Evolutionary conservation across 768 basidiomycete species (phyloP), one percentile per base, ranked within the genome.

Genomic region (Mycena amicta): DNA sequence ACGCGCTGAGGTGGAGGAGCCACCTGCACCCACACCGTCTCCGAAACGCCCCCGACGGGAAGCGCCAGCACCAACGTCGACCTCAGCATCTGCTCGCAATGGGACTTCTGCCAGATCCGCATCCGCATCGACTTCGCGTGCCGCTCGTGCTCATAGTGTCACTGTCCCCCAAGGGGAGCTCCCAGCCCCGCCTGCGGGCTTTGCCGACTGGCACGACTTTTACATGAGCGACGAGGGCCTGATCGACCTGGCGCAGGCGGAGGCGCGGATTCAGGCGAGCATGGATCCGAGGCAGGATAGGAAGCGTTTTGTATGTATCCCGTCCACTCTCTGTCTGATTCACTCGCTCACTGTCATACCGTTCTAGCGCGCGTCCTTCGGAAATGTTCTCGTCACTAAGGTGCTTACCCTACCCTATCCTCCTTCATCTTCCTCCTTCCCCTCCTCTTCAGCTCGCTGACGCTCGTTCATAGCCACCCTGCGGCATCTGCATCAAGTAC

Each of bases 151-250:
- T 8, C 33, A 37, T 18, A 37, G 8, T 18, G 33, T 8, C 33
- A 18, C 18, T 18, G 33, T 37, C 33, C 33, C 18, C 33, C 33
- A 8, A 8, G 43, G 13, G 15, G 22, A 28, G 47, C 8, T 49
- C 23, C 47, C 47, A 8, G 27, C 25, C 27, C 47, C 47, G 25
- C 47, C 47, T 27, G 47, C 27, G 47, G 15, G 6, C 15, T 49
- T 49, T 28, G 27, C 47, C 15, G 47, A 49, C 47, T 49, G 47
- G 47, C 6, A n/a, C 26, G 47, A 49, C 47, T 49, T 49, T 22
- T 49, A 26, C 47, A 5, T 4, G 27, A 49, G 47, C 47, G 47
- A 49, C 47, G 47, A 49, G 12, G 13, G 47, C 12, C 47, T 49
- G 5, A 27, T 49, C 15, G 47, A 49, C 11, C 5, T 49, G 47